Base-by-base conservation (phyloP, 768 basidiomycete species). In the Agrocybe pediades region DNA sequence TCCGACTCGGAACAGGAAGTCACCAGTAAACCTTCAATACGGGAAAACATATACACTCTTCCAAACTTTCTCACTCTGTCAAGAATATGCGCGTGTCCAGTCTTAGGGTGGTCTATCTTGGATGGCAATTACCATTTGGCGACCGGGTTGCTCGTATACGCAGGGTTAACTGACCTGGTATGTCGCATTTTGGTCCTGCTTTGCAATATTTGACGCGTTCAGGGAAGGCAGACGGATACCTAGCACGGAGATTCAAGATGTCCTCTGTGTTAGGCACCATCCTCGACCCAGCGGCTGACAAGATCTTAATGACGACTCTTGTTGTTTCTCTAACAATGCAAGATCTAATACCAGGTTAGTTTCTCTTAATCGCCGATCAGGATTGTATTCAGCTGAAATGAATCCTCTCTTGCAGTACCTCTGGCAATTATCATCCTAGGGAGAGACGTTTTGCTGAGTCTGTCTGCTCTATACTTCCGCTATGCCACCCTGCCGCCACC, bases 211-310 rank as follows among this genome's bases (percentile, higher is more conserved):
- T 51, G 42, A 69, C 27, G 15, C 41, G 6, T 27, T 29, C 16
- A 11, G n/a, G 33, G 21, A 42, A 98, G 96, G 81, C 87, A 51
- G 97, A 99, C 63, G 97, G 97, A 0, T 98, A 76, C 66, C 71
- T 99, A 54, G 97, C 97, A 1, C 79, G 97, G 60, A 80, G 81
- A 51, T 98, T 80, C 75, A 86, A 89, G 23, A 92, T 92, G 88
- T 81, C 82, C 48, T 85, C 92, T 11, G 94, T 98, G n/a, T 78
- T 98, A 17, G 97, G 97, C 17, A 91, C 92, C 8, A 94, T 98
- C 53, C 80, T 99, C 11, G 97, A 99, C 68, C 97, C 97, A 11
- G 93, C 96, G 0, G 97, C 97, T 2, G 97, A 99, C 80, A 99
- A 99, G 71, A 79, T 84, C 9, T 74, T 99, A 40, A 90, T 99